Percentiles rank a stretch among this genome's conserved stretches.
phyloP scores from a whole-genome alignment of 2,329 filamentous ascomycete genomes.

The Eutypella sp. region DNA sequence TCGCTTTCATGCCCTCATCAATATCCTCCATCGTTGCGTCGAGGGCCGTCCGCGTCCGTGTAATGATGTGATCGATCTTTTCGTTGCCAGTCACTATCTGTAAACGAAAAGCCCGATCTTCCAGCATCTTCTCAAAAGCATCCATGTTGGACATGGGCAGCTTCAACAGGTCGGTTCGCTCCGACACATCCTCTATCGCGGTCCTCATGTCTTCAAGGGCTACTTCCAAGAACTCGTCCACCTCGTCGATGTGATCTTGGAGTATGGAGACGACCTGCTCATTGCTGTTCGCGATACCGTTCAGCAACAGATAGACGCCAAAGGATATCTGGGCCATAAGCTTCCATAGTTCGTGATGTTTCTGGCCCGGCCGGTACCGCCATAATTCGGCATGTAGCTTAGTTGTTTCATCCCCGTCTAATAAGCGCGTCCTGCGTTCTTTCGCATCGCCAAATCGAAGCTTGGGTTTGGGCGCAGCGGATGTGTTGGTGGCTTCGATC shows the following conservation, averaged over 20 bases:
- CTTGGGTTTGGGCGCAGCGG: constrained; percentile 44
- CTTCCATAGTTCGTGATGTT: constrained; percentile 84
- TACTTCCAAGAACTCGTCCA: constrained; percentile 85
- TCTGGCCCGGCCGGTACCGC: constrained; percentile 69
- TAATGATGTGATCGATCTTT: constrained; percentile 83
- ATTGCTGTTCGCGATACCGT: constrained; percentile 83
- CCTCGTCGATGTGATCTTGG: constrained; percentile 87
- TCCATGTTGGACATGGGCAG: constrained; percentile 77
- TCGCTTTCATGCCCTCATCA: constrained; percentile 69
- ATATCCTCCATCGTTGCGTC: constrained; percentile 76
- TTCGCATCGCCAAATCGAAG: constrained; percentile 52
- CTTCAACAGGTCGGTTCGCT: constrained; percentile 73
- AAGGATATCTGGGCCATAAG: constrained; percentile 90
- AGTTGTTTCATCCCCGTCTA: constrained; percentile 64
- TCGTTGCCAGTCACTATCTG: constrained; percentile 85
- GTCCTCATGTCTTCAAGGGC: constrained; percentile 80
- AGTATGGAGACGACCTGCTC: constrained; percentile 83
- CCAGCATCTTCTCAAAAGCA: constrained; percentile 82
- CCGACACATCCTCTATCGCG: constrained; percentile 72
- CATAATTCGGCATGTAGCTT: constrained; percentile 69
- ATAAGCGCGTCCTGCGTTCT: constrained; percentile 58
- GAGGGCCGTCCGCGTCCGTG: constrained; percentile 70
- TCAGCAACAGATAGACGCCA: constrained; percentile 81
- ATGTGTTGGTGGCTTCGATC: constrained; percentile 58
- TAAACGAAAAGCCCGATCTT: constrained; percentile 74